phyloP scores from a whole-genome alignment of 176 grass and related monocot species.

The Oryza coarctata region DNA sequence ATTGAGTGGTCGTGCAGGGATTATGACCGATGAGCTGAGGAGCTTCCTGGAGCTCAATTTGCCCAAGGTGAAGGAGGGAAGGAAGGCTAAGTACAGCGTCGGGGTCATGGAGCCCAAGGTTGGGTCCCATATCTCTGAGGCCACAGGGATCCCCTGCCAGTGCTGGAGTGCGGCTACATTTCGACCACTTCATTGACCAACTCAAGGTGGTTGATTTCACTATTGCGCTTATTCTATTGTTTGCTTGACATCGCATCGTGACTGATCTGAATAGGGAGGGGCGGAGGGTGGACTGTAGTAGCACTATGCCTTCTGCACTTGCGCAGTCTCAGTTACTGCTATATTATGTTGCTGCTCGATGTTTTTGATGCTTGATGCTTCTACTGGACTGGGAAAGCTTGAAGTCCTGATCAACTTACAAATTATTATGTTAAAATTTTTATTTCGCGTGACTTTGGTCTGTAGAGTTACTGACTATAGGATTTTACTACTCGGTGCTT shows the following conservation, averaged over 20 bases:
- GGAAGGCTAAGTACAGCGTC: conserved; percentile 75
- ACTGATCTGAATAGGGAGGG: not conserved
- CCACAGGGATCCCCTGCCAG: conserved; percentile 73
- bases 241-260: not conserved
- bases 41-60: conserved; percentile 80
- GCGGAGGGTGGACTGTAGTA: not conserved
- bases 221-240: conserved; percentile 22
- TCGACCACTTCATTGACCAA: conserved; percentile 57
- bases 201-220: conserved; percentile 58
- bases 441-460: not conserved
- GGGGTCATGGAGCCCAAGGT: conserved; percentile 73
- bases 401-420: not conserved
- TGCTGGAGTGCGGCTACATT: conserved; percentile 67
- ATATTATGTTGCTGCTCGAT: not conserved
- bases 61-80: conserved; percentile 62
- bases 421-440: not conserved
- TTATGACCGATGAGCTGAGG: conserved; percentile 74
- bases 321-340: not conserved
- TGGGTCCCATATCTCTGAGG: conserved; percentile 69
- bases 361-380: not conserved
- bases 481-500: not conserved
- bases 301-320: not conserved
- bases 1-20: conserved; percentile 39
- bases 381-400: not conserved
- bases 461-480: not conserved